These are phyloP conservation scores for Herpotrichia juniperi DNA, from an alignment of 2,329 filamentous ascomycete genomes.

Conservation along the genomic window DNA sequence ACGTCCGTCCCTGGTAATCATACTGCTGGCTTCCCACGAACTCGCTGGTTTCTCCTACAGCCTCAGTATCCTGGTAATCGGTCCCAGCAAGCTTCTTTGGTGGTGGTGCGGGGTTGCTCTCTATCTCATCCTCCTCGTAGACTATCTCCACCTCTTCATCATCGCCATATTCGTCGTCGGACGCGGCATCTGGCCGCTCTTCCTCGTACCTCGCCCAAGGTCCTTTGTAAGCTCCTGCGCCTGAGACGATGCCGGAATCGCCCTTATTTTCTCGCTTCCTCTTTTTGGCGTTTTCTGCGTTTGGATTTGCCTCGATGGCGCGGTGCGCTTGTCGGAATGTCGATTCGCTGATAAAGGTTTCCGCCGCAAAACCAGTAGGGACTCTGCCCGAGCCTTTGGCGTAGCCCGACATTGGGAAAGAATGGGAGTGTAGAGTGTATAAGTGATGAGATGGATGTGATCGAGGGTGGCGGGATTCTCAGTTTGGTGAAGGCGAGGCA, in stretches of 20 bases:
- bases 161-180: constrained; percentile 66
- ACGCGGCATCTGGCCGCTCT: constrained; percentile 70
- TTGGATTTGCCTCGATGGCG: constrained; percentile 69
- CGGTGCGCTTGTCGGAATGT: constrained; percentile 89
- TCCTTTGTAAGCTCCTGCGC: constrained; percentile 85
- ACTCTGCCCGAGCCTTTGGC: constrained; percentile 47
- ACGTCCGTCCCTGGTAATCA: constrained; percentile 95
- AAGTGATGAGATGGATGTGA: not conserved
- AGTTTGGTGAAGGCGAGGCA: no score
- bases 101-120: constrained; percentile 64
- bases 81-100: constrained; percentile 62
- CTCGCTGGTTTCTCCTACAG: constrained; percentile 72
- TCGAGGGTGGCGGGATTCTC: not conserved
- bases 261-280: constrained; percentile 86
- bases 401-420: constrained; percentile 26
- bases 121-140: constrained; percentile 75
- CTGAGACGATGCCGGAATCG: constrained; percentile 81
- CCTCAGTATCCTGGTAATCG: constrained; percentile 55
- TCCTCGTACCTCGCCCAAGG: constrained; percentile 89
- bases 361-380: constrained; percentile 81
- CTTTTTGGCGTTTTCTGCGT: constrained; percentile 68
- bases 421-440: not conserved
- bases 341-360: constrained; percentile 87
- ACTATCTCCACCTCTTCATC: constrained; percentile 76
- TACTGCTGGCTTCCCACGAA: constrained; percentile 84